Evolutionary conservation across 2,329 filamentous ascomycete genomes (phyloP).

Genomic region (Aspergillus neoniger): DNA sequence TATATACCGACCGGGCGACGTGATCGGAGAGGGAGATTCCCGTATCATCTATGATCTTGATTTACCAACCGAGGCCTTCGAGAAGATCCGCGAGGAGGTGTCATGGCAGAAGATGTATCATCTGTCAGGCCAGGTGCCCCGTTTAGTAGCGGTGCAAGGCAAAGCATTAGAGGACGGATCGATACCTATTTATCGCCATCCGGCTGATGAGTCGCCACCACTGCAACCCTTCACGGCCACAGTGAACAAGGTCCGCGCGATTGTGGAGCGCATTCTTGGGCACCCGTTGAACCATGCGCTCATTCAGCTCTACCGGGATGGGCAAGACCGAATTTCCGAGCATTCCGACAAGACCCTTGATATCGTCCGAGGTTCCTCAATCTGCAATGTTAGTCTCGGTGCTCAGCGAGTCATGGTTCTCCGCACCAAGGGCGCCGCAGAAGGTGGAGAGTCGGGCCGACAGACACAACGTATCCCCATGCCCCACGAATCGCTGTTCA

Average conservation of each 20-base stretch:
- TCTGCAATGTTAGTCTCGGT: conserved; percentile 92
- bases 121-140: conserved; percentile 85
- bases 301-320: conserved; percentile 89
- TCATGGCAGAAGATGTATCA: conserved; percentile 92
- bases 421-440: conserved; percentile 61
- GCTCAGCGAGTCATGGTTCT: conserved; percentile 88
- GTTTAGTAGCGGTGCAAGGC: conserved; percentile 88
- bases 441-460: conserved; percentile 46
- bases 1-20: conserved; percentile 51
- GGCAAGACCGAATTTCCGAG: conserved; percentile 90
- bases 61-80: conserved; percentile 62
- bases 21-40: conserved; percentile 79
- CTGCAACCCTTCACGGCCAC: conserved; percentile 73
- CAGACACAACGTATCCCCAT: conserved; percentile 69
- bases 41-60: conserved; percentile 71
- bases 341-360: conserved; percentile 97
- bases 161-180: conserved; percentile 64
- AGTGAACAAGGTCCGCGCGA: conserved; percentile 67
- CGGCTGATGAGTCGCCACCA: conserved; percentile 81
- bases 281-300: conserved; percentile 88
- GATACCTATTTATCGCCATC: conserved; percentile 91
- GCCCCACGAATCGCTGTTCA: conserved; percentile 85
- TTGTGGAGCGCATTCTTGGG: conserved; percentile 71
- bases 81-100: conserved; percentile 71
- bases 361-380: conserved; percentile 75